phyloP scores from a whole-genome alignment of 192 early-diverging fungal species.

The Backusella liffmaniae region DNA sequence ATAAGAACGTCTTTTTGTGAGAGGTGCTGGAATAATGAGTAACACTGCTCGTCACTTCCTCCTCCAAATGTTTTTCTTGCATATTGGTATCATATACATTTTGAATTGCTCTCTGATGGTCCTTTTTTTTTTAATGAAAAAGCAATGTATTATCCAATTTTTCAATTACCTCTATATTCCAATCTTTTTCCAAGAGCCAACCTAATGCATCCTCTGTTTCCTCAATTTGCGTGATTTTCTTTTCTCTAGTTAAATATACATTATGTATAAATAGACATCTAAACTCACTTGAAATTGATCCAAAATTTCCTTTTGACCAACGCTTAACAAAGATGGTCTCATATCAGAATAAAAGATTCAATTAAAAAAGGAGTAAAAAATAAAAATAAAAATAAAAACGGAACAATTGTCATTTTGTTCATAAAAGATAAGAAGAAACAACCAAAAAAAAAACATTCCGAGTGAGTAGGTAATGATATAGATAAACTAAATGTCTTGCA shows the following conservation, averaged over 20 bases:
- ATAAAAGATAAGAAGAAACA: background rate
- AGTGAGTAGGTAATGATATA: background rate
- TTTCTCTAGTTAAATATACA: background rate
- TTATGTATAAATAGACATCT: background rate
- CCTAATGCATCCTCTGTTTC: background rate
- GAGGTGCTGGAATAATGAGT: background rate
- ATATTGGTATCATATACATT: background rate
- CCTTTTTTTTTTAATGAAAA: background rate
- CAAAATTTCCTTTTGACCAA: background rate
- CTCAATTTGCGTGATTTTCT: constrained; percentile 3
- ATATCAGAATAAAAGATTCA: background rate
- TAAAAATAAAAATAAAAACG: background rate
- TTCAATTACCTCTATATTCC: constrained; percentile 11
- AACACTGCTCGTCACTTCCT: background rate
- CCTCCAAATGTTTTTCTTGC: background rate
- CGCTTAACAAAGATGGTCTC: background rate
- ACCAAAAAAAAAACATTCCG: background rate
- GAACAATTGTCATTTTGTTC: background rate
- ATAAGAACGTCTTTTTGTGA: background rate
- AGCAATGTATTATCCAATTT: background rate
- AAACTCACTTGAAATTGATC: constrained; percentile 1
- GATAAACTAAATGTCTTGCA: too few species aligned
- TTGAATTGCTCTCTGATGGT: background rate
- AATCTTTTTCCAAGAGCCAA: background rate
- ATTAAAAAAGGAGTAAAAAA: background rate